A percentile compares a stretch with the other conserved stretches of the same genome.
Conservation (phyloP, 1,284 basidiomycete species). For the Heterobasidion irregulare region DNA sequence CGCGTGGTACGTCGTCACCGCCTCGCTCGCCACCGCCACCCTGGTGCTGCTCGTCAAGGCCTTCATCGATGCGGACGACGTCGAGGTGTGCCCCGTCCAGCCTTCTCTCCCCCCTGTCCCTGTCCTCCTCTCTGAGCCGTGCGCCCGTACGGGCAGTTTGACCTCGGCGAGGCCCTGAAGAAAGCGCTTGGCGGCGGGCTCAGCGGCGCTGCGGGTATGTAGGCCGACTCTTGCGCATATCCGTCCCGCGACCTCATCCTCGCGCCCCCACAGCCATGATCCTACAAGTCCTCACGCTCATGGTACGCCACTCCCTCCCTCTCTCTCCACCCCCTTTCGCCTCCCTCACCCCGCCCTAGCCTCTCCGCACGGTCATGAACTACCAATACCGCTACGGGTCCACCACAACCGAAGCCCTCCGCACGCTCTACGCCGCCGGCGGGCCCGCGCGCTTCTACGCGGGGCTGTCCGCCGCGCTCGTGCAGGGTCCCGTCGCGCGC, state of each 20-base stretch:
- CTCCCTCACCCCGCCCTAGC: conserved; percentile 25
- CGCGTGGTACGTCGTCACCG: conserved; percentile 24
- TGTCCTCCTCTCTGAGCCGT: not conserved
- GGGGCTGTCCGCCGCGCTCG: conserved; percentile 72
- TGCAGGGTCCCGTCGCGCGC: conserved; percentile 71
- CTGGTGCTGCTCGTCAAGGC: conserved; percentile 56
- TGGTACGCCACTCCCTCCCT: conserved; percentile 34
- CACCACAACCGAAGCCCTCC: conserved; percentile 53
- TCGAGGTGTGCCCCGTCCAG: conserved; percentile 38
- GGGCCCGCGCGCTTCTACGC: conserved; percentile 78
- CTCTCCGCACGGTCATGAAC: conserved; percentile 85
- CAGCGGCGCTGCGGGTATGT: conserved; percentile 71
- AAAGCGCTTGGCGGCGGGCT: conserved; percentile 79
- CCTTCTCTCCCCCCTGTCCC: not conserved
- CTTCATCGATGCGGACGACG: conserved; percentile 59
- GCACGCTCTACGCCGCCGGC: conserved; percentile 70
- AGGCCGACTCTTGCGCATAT: not conserved
- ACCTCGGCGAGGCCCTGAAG: conserved; percentile 65
- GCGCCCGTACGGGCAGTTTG: conserved; percentile 45
- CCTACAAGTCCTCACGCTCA: conserved; percentile 78
- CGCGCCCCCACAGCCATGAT: conserved; percentile 59
- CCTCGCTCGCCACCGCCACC: conserved; percentile 25
- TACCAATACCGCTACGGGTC: conserved; percentile 85
- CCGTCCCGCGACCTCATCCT: not conserved
- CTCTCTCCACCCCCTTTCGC: not conserved